Evolutionary conservation across 2,329 filamentous ascomycete species (phyloP).

Genomic region (Claviceps arundinis): DNA sequence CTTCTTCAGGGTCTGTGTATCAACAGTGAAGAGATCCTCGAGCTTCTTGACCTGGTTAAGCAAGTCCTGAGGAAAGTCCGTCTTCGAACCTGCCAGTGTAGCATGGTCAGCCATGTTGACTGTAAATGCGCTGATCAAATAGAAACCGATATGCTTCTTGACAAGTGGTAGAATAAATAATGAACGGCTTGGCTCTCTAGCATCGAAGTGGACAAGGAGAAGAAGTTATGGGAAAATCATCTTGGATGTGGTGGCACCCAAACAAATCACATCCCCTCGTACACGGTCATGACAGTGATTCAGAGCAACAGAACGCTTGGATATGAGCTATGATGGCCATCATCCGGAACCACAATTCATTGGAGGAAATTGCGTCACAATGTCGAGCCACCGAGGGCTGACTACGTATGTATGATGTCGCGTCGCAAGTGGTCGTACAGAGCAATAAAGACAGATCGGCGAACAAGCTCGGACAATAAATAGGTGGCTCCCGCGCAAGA

Average conservation of each 20-base stretch:
- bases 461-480: not conserved
- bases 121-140: not conserved
- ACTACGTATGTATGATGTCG: constrained; percentile 1
- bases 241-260: not conserved
- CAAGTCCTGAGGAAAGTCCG: constrained; percentile 78
- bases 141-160: too few relatives aligned
- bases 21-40: constrained; percentile 73
- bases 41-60: constrained; percentile 66
- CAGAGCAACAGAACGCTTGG: not conserved
- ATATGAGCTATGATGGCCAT: not conserved
- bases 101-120: constrained; percentile 8
- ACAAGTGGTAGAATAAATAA: too few relatives aligned
- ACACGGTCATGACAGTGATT: not conserved
- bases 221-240: not conserved
- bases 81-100: constrained; percentile 59
- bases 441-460: not conserved
- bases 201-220: not conserved
- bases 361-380: not conserved
- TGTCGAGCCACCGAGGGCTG: not conserved
- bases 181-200: not conserved
- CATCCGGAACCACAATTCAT: not conserved
- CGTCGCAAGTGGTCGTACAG: not conserved
- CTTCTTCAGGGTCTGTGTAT: constrained; percentile 67
- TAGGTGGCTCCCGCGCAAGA: not conserved
- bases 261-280: not conserved